Percentiles rank a stretch among this genome's conserved stretches.
These are phyloP conservation scores for Teunomyces aglyptinius DNA, from an alignment of 805 yeast species.

Conservation along the genomic window DNA sequence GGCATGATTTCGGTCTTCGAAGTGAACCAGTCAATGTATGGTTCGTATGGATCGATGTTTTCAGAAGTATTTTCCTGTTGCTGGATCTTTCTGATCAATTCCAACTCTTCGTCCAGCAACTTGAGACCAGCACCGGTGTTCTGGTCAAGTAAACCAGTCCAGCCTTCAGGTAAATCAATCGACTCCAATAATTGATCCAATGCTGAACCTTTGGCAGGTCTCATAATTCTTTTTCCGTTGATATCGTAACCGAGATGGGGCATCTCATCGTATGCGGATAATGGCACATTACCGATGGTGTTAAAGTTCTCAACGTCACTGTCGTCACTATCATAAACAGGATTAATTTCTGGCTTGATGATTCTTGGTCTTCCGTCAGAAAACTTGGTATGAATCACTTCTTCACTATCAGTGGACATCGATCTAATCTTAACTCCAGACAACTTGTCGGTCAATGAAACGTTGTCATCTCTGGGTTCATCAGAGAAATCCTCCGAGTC, in stretches of 20 bases:
- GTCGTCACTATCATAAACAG: slow-evolving; percentile 93
- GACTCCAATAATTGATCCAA: slow-evolving; percentile 84
- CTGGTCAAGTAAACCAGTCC: slow-evolving; percentile 95
- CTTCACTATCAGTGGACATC: slow-evolving; percentile 38
- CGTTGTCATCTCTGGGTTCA: slow-evolving; percentile 50
- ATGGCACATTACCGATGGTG: slow-evolving; percentile 91
- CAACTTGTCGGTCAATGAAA: slow-evolving; percentile 53
- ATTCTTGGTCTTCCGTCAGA: slow-evolving; percentile 81
- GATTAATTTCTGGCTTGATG: slow-evolving; percentile 86
- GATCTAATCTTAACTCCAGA: slow-evolving; percentile 54
- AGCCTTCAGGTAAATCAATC: slow-evolving; percentile 95
- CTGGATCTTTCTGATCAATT: slow-evolving; percentile 82
- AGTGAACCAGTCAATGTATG: slow-evolving; percentile 94
- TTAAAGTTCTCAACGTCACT: slow-evolving; percentile 76
- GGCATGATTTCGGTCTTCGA: slow-evolving; percentile 85
- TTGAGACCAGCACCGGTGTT: slow-evolving; percentile 84
- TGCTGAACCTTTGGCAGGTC: slow-evolving; percentile 97
- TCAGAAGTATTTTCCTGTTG: slow-evolving; percentile 82
- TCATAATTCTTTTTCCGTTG: slow-evolving; percentile 96
- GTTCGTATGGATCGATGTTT: slow-evolving; percentile 82
- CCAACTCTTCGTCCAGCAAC: slow-evolving; percentile 82
- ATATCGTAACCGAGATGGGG: slow-evolving; percentile 97
- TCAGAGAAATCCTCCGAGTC: slow-evolving; percentile 50
- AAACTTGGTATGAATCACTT: slow-evolving; percentile 41
- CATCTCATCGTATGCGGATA: slow-evolving; percentile 92